These are phyloP conservation scores for Pestalotiopsis sp. DNA, from an alignment of 2,329 filamentous ascomycete species.

Conservation along the genomic window DNA sequence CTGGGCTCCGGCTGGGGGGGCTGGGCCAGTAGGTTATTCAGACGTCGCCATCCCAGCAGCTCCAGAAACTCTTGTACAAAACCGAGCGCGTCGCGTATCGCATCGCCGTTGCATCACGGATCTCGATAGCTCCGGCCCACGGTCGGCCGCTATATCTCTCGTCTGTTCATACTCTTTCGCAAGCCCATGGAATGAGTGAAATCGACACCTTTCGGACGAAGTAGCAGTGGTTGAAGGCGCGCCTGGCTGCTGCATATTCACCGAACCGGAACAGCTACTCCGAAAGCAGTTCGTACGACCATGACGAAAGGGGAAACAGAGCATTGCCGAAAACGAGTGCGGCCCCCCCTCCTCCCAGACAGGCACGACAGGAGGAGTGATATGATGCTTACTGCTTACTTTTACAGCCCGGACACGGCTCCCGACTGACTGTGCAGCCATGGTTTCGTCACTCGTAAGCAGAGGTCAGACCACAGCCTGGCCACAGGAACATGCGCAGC, in stretches of 20 bases:
- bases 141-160: too few species aligned
- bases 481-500: too few species aligned
- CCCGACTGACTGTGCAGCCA: too few species aligned
- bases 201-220: too few species aligned
- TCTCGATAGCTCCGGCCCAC: background rate
- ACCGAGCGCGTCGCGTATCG: background rate
- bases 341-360: background rate
- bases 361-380: background rate
- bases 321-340: background rate
- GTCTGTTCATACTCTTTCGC: too few species aligned
- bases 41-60: background rate
- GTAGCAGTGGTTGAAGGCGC: too few species aligned
- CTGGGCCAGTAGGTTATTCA: slow-evolving; percentile 6
- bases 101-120: background rate
- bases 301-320: background rate
- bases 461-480: too few species aligned
- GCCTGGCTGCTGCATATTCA: background rate
- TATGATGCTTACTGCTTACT: background rate
- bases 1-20: background rate
- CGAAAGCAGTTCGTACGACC: background rate
- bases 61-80: background rate
- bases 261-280: background rate
- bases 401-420: background rate
- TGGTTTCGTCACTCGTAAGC: too few species aligned
- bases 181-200: too few species aligned